A percentile compares a stretch with the other conserved stretches of the same genome.
phyloP scores from a whole-genome alignment of 2,329 filamentous ascomycete species.

The Penicillium concentricum region DNA sequence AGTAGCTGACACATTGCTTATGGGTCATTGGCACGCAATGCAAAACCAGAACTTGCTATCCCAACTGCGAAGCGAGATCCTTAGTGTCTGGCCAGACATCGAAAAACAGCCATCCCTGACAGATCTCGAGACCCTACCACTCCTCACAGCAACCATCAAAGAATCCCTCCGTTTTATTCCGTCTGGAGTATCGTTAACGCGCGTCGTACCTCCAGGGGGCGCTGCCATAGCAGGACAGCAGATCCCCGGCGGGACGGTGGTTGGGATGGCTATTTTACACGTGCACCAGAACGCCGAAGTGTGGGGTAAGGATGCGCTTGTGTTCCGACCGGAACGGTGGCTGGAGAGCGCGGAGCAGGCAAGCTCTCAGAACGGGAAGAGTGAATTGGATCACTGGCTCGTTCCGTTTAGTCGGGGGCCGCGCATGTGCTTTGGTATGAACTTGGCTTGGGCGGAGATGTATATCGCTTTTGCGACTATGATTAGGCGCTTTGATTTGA shows the following conservation, averaged over 20 bases:
- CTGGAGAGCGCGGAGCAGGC: not conserved
- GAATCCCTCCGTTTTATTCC: not conserved
- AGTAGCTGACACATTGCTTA: conserved; percentile 8
- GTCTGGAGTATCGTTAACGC: not conserved
- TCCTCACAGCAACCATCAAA: not conserved
- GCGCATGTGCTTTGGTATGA: conserved; percentile 5
- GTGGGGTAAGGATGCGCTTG: not conserved
- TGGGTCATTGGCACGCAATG: conserved; percentile 10
- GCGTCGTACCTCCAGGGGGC: not conserved
- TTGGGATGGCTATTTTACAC: not conserved
- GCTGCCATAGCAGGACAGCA: not conserved
- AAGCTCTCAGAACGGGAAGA: not conserved
- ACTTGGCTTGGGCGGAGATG: not conserved
- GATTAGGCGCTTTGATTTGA: not conserved
- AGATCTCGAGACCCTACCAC: not conserved
- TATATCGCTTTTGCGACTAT: not conserved
- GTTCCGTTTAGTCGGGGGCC: not conserved
- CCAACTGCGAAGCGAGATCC: not conserved
- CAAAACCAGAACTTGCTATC: not conserved
- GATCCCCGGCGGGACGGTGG: not conserved
- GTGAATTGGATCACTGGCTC: not conserved
- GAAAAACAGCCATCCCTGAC: not conserved
- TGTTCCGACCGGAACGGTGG: not conserved
- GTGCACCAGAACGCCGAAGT: not conserved
- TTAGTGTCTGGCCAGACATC: not conserved